These are phyloP conservation scores for Lactarius hengduanensis DNA, from an alignment of 768 basidiomycete species.

Conservation along the genomic window DNA sequence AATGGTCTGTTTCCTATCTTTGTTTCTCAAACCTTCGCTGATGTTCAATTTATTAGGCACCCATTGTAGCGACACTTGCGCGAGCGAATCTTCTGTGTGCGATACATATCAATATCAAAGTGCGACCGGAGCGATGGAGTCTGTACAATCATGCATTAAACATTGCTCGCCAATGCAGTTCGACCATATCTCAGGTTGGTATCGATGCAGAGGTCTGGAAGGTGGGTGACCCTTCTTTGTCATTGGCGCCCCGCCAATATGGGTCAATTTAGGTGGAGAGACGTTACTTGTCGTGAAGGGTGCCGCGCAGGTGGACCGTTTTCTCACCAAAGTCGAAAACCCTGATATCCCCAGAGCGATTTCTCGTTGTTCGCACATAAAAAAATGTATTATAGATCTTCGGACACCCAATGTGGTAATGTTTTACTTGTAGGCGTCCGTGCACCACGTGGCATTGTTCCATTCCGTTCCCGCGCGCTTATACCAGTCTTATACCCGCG, in stretches of 20 bases:
- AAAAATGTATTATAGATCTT: background rate
- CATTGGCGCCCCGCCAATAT: background rate
- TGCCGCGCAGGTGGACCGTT: conserved; percentile 1
- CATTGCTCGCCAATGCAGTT: conserved; percentile 50
- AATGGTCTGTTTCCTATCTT: conserved; percentile 42
- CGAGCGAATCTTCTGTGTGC: conserved; percentile 48
- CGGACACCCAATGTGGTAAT: background rate
- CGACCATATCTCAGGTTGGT: conserved; percentile 60
- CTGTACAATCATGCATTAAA: conserved; percentile 32
- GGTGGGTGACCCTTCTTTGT: conserved; percentile 40
- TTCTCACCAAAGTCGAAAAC: background rate
- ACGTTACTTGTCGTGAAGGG: conserved; percentile 2
- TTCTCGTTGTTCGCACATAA: conserved; percentile 13
- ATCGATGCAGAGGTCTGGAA: conserved; percentile 70
- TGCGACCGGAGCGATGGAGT: conserved; percentile 25
- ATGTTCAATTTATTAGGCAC: conserved; percentile 35
- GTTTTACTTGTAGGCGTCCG: background rate
- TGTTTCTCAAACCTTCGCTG: background rate
- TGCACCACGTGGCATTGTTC: conserved; percentile 12
- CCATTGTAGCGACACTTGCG: conserved; percentile 44
- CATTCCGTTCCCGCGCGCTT: no score
- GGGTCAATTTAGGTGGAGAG: conserved; percentile 19
- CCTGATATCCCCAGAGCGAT: conserved; percentile 21
- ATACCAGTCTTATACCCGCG: no score
- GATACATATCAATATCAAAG: conserved; percentile 59